Evolutionary conservation across 2,329 filamentous ascomycete species (phyloP), one percentile per base, ranked within the genome.

Genomic region (Shiraia bambusicola): DNA sequence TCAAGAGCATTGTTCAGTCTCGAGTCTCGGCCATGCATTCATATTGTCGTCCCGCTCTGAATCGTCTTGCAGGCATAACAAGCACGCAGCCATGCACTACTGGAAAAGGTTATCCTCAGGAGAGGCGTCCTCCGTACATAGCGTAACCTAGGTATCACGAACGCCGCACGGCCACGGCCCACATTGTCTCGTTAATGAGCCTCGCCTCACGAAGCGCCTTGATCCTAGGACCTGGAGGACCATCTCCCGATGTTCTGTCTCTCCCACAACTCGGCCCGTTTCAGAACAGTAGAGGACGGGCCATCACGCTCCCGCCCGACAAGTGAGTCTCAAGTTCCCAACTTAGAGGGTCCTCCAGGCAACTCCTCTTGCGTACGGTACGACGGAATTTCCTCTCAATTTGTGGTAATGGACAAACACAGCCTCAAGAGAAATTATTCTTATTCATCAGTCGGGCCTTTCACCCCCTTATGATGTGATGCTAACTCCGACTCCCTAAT

Each of bases 61-160:
- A 59, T 56, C 52, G 58, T 58, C 50, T 54, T 47, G 54, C 53
- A 52, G 52, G 31, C 32, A 42, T 34, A 30, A 45, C 37, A 30
- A 45, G 42, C 40, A 42, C 43, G 44, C 47, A 50, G 36, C 33
- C 45, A 45, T 29, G 37, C 19, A 22, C 19, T 22, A 22, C 19
- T 22, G 8, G 19, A 22, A 22, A 8, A 22, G 19, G 19, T 22
- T 5, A 22, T 22, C 52, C n/a, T n/a, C n/a, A n/a, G n/a, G n/a
- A n/a, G n/a, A n/a, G n/a, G n/a, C n/a, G n/a, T n/a, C n/a, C n/a
- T n/a, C n/a, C n/a, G n/a, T n/a, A n/a, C n/a, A n/a, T n/a, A n/a
- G n/a, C n/a, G n/a, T n/a, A n/a, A n/a, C n/a, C n/a, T n/a, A n/a
- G n/a, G n/a, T 57, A 55, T 58, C 53, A 45, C 46, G 45, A 56